Base-by-base conservation (phyloP, 192 early-diverging fungal genomes). In the Coemansia erecta region DNA sequence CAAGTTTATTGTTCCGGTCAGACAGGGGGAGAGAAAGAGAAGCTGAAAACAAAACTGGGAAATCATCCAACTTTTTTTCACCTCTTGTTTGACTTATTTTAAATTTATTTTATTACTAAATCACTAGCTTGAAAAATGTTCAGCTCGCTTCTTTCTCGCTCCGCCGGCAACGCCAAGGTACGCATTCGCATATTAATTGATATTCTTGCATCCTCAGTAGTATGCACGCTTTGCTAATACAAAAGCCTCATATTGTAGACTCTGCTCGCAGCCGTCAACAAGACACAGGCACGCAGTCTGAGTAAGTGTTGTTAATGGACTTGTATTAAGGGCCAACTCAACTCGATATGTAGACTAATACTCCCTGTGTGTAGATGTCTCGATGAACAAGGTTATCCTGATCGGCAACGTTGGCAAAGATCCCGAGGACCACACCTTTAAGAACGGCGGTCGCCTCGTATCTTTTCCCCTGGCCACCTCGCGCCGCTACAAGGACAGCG, bases 401-500 rank as follows among this genome's bases (percentile, higher is more conserved):
- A 56, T 88, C 21, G 88, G 88, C 53, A 77, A 81, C 51, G 83
- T 86, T 18, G 87, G 87, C 17, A 66, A 73, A 26, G 86, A 89
- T 63, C 73, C 83, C n/a, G 76, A 80, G 19, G 60, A 70, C 1
- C 56, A 60, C 44, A 75, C 65, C 4, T 54, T 83, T 43, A 47
- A 44, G 14, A 73, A 77, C 42, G 84, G 84, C 18, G 68, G 59
- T 8, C 80, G 70, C 21, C 68, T 85, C 17, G 75, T 73, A 24
- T 73, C 68, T 35, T 89, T 86, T 59, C 75, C 84, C n/a, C 70
- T 89, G 49, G 87, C 86, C 40, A 89, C 87, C 0, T 81, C 85
- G 4, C 81, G 82, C 31, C 73, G 75, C 8, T 79, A 80, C 61
- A 83, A 83, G 71, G 85, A 89, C 59, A 62, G 60, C n/a, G 82